phyloP scores from a whole-genome alignment of 2,329 filamentous ascomycete genomes.

The Xylaria multiplex region DNA sequence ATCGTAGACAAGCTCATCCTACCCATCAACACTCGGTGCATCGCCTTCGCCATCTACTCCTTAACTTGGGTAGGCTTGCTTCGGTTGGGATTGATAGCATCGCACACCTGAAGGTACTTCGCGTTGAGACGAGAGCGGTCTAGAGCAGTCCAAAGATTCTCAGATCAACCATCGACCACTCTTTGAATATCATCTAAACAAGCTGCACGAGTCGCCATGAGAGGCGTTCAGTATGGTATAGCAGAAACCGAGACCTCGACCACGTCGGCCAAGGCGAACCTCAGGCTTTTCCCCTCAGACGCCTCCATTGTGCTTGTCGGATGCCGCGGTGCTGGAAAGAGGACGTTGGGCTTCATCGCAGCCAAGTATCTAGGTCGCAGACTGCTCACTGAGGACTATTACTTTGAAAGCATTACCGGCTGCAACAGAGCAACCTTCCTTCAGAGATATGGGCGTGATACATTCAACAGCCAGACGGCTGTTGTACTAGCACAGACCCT shows the following conservation, averaged over 20 bases:
- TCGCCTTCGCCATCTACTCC: not conserved
- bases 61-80: not conserved
- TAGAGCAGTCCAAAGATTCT: not conserved
- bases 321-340: slow-evolving; percentile 76
- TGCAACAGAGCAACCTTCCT: slow-evolving; percentile 69
- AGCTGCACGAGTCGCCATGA: slow-evolving; percentile 37
- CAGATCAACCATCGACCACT: not conserved
- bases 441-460: slow-evolving; percentile 66
- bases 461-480: slow-evolving; percentile 70
- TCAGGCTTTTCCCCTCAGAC: slow-evolving; percentile 63
- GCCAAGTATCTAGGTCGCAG: slow-evolving; percentile 73
- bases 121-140: not conserved
- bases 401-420: slow-evolving; percentile 73
- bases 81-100: not conserved
- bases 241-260: slow-evolving; percentile 29
- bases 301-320: slow-evolving; percentile 77
- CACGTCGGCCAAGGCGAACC: slow-evolving; percentile 45
- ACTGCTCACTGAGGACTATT: slow-evolving; percentile 73
- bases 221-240: slow-evolving; percentile 37
- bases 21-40: not conserved
- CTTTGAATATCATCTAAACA: slow-evolving; percentile 1
- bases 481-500: slow-evolving; percentile 71
- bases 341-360: slow-evolving; percentile 76
- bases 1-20: slow-evolving; percentile 7
- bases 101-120: not conserved